Base-by-base conservation (phyloP, 2,329 filamentous ascomycete species). In the Neofusicoccum umdonicola region DNA sequence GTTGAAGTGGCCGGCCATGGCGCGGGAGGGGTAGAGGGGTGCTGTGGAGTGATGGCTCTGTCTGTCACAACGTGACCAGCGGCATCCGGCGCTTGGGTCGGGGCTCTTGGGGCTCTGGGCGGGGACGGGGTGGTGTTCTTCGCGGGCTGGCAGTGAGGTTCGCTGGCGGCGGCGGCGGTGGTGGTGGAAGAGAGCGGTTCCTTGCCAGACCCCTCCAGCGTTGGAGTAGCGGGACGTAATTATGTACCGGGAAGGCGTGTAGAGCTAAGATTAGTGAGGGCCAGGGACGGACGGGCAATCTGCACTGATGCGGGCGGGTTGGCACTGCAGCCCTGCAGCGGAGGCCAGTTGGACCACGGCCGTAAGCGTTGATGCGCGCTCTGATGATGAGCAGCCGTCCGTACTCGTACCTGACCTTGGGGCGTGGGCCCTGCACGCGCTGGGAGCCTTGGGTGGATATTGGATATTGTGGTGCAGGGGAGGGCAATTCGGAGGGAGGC, bases 1-100 rank as follows among this genome's bases (percentile, higher is more conserved):
- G 65, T 71, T 72, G 67, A 77, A 77, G 68, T 74, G 76, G 66
- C 74, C 74, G 72, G 75, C 76, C 76, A 78, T 78, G 67, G 67
- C 69, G 71, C 57, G 35, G 27, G 63, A 42, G 64, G 52, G 63
- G 69, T 65, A 62, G 62, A 57, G 58, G 63, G 60, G 63, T 62
- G 17, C 47, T 48, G 35, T 35, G 45, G 48, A 47, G 61, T 35
- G 57, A 19, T 54, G 48, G 47, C 45, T n/a, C 9, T 39, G 6
- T 41, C 39, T 34, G 47, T 47, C 41, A 60, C 56, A 22, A 7
- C 27, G 56, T 47, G 58, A 51, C 39, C 27, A 47, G 56, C 56
- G 17, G 56, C 56, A 60, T 60, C 56, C 56, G 56, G 56, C 42
- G 27, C 27, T 31, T 31, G 4, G 27, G 12, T 35, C 35, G 37